Conservation (phyloP, 2,329 filamentous ascomycete genomes). For the Erysiphe pulchra region DNA sequence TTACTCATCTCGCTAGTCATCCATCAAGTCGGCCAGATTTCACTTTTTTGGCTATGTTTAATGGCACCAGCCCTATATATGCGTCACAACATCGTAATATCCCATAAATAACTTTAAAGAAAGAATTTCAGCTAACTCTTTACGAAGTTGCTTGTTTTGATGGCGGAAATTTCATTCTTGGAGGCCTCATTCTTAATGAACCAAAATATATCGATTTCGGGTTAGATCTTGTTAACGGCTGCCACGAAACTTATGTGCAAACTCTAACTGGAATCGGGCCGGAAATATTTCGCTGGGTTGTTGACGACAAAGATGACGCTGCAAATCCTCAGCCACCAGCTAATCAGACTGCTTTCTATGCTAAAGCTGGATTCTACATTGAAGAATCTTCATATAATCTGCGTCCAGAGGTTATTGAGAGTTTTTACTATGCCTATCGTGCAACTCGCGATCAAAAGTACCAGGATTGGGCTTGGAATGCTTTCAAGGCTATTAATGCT, state of each 20-base stretch:
- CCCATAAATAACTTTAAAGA: not conserved
- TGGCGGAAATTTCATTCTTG: constrained; percentile 66
- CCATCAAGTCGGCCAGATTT: constrained; percentile 40
- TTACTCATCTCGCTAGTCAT: constrained; percentile 42
- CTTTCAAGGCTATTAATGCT: constrained; percentile 39
- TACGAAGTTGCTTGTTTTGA: constrained; percentile 48
- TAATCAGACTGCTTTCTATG: constrained; percentile 31
- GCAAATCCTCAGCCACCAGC: constrained; percentile 19
- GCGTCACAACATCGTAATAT: constrained; percentile 19
- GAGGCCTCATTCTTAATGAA: constrained; percentile 40
- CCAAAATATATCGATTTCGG: constrained; percentile 50
- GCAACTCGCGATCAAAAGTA: constrained; percentile 51
- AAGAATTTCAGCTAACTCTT: constrained; percentile 1
- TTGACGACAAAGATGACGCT: constrained; percentile 15
- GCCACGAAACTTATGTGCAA: constrained; percentile 43
- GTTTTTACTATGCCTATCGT: constrained; percentile 67
- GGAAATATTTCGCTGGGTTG: constrained; percentile 40
- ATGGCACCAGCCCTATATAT: constrained; percentile 19
- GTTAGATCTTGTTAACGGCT: constrained; percentile 42
- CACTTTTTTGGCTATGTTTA: constrained; percentile 40
- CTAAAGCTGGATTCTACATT: constrained; percentile 47
- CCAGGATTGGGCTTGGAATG: constrained; percentile 65
- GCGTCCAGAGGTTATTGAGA: constrained; percentile 61
- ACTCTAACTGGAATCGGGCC: constrained; percentile 55
- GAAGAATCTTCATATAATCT: constrained; percentile 34